Base-by-base conservation (phyloP, 305 asterid genomes). In the Fraxinus velutina region DNA sequence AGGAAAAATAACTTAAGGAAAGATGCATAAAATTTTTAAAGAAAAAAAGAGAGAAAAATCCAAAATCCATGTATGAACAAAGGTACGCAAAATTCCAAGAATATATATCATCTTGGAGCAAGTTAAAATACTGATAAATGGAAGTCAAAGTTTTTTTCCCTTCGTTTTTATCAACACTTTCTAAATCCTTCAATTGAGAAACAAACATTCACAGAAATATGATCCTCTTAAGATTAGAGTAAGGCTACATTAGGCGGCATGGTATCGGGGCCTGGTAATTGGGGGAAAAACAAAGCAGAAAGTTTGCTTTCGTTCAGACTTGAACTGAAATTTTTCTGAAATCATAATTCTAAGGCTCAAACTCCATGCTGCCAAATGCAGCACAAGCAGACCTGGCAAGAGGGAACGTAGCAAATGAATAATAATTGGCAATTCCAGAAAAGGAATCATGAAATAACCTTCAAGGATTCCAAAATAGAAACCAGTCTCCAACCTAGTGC, bases 401-500 rank as follows among this genome's bases (percentile, higher is more conserved):
- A 10, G 37, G 37, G 37, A 66, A 36, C 50, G 19, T 32, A 34
- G 21, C 9, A 3, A 22, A 52, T 30, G 39, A 60, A 81, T 30
- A 50, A 47, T 55, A 29, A n/a, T 70, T 29, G n/a, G 79, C 36
- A 55, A 44, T 27, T 33, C 75, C 73, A 27, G 29, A 24, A 76
- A 44, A 66, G 17, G 12, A 57, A 82, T 70, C 75, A 70, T 66
- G 70, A 73, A 77, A 70, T 37, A 32, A 91, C 94, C 97, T 92
- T 88, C 75, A 89, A 19, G 75, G 88, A 80, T 55, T 81, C 84
- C 88, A 89, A 77, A 64, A 90, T 88, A 9, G 90, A 83, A 47
- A 82, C 73, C 73, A 92, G 73, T 29, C 73, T 87, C 87, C 75
- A 79, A 37, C 87, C 84, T 36, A 72, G 76, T 15, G 86, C 77